Base-by-base conservation (phyloP, 345 rosid genomes). In the Brassica napus region DNA sequence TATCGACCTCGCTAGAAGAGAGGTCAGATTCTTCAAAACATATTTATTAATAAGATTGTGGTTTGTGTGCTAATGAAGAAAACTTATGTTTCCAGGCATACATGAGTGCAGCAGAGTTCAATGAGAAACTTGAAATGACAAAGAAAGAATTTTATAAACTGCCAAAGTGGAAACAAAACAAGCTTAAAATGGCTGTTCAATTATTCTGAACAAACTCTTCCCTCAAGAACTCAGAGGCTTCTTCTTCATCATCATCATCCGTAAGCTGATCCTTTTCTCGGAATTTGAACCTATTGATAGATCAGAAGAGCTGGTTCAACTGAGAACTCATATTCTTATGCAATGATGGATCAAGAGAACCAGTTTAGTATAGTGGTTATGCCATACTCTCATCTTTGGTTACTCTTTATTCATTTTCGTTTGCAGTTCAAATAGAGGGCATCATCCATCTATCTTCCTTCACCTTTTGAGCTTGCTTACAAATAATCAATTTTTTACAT, bases 111-210 rank as follows among this genome's bases (percentile, higher is more conserved):
- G 86, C 76, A 23, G 99, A 89, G 72, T 96, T 96, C 85, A 87
- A 81, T 78, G 98, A 93, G 91, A 92, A 92, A 84, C 89, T 96
- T 66, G 97, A 93, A 62, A 92, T 93, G 99, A 37, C 85, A 54
- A 96, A 88, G 80, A 86, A 69, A 62, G 97, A 88, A 44, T 96
- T 96, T 86, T 79, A 85, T 75, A 90, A 91, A 89, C 77, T 93
- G 79, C 97, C 99, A 0, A 96, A 93, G 85, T 96, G 99, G 99
- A 96, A 94, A 83, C 98, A 93, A 81, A 96, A 93, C 94, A 96
- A 96, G 87, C 97, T 87, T 76, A 96, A 96, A 78, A 92, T 93
- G 97, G 87, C 93, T 68, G 85, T 84, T 85, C 89, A 84, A 2
- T 86, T 96, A 84, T 96, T 96, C 84, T 96, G 80, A 89, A 26